Evolutionary conservation across 140 eudicot genomes (phyloP).

Genomic region (Oenanthe javanica): DNA sequence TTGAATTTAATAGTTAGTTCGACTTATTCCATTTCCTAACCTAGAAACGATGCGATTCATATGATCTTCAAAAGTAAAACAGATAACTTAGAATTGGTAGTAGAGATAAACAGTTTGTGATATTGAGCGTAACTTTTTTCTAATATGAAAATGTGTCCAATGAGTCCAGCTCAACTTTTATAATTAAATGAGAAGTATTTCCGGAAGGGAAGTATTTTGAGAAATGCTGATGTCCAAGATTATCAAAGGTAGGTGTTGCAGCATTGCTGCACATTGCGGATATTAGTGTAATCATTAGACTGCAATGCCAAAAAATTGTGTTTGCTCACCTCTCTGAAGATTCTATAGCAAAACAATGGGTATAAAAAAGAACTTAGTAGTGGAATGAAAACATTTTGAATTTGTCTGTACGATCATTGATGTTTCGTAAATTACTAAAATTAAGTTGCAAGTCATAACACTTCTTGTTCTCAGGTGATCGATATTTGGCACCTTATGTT

Average conservation of each 20-base stretch:
- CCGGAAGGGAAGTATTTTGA: background rate
- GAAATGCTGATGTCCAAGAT: too few species aligned
- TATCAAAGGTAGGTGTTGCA: too few species aligned
- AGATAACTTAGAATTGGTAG: background rate
- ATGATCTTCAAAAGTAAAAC: background rate
- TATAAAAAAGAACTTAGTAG: background rate
- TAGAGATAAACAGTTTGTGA: background rate
- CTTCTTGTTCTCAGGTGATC: constrained; percentile 28
- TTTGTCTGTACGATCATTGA: background rate
- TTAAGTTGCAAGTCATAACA: background rate
- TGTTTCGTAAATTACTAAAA: background rate
- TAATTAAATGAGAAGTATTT: background rate
- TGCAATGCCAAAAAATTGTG: background rate
- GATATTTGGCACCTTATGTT: constrained; percentile 47
- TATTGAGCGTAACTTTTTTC: background rate
- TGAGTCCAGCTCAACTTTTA: background rate
- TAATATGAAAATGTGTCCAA: background rate
- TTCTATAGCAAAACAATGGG: background rate
- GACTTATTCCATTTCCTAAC: background rate
- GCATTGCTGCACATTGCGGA: background rate
- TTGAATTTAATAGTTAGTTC: background rate
- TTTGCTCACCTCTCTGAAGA: too few species aligned
- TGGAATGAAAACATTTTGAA: background rate
- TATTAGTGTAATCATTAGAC: background rate
- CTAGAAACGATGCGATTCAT: background rate